These are phyloP conservation scores for Diaporthe ilicicola DNA, from an alignment of 2,329 filamentous ascomycete species.

Conservation along the genomic window DNA sequence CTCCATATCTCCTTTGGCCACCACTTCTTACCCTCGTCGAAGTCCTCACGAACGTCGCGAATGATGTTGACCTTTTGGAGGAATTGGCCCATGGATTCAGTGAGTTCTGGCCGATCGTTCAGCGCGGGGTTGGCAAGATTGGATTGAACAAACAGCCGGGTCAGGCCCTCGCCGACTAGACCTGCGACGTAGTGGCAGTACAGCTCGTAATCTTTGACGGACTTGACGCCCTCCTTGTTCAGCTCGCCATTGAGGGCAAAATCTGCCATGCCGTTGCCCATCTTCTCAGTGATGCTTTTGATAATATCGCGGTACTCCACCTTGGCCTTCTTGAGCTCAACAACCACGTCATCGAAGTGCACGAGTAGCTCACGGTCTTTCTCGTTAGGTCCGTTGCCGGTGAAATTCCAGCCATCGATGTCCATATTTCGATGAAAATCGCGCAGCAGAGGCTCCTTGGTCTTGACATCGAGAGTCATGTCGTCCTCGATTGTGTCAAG, in stretches of 20 bases:
- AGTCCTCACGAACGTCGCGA: constrained; percentile 91
- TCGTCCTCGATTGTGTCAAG: constrained; percentile 99
- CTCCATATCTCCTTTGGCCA: constrained; percentile 98
- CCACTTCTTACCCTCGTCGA: constrained; percentile 86
- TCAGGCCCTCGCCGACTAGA: constrained; percentile 93
- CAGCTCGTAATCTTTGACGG: constrained; percentile 87
- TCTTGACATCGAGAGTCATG: constrained; percentile 84
- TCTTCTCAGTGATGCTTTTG: constrained; percentile 89
- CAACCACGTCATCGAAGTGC: constrained; percentile 87
- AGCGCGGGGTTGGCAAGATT: constrained; percentile 88
- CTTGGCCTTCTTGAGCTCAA: constrained; percentile 90
- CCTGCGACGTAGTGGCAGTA: constrained; percentile 99
- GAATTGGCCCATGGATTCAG: constrained; percentile 97
- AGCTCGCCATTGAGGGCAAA: constrained; percentile 86
- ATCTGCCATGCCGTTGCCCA: constrained; percentile 99
- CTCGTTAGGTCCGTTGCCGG: constrained; percentile 85
- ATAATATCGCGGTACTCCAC: constrained; percentile 85
- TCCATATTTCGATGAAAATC: constrained; percentile 83
- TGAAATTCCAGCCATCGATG: constrained; percentile 89
- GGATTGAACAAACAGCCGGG: constrained; percentile 86
- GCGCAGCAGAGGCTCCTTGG: constrained; percentile 87
- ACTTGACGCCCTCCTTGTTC: constrained; percentile 81
- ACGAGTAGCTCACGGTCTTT: constrained; percentile 94
- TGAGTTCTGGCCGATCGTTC: constrained; percentile 78
- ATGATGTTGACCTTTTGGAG: constrained; percentile 99